A percentile compares a stretch with the other conserved stretches of the same genome.
These are phyloP conservation scores for Ormosia semicastrata DNA, from an alignment of 306 rosid species.

Conservation along the genomic window DNA sequence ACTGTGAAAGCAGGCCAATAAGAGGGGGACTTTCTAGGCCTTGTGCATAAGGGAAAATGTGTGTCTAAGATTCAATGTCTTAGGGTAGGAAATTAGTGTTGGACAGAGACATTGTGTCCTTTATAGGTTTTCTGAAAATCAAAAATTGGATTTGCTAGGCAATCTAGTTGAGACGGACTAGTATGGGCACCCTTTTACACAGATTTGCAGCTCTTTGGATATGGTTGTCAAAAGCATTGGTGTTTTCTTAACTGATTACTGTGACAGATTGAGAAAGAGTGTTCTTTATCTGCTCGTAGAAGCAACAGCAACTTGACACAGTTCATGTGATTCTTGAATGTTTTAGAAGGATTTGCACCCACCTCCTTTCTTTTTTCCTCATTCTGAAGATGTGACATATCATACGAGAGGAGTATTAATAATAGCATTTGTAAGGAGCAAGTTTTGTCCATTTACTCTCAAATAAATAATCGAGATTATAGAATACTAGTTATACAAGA, in stretches of 20 bases:
- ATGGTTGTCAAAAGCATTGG: neutral
- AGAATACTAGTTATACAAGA: neutral
- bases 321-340: constrained; percentile 5
- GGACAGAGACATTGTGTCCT: constrained; percentile 18
- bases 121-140: neutral
- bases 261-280: neutral
- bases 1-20: constrained; percentile 27
- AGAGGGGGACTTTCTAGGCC: constrained; percentile 36
- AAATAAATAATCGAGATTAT: neutral
- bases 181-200: neutral
- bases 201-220: constrained; percentile 9
- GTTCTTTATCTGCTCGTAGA: neutral
- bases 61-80: constrained; percentile 31
- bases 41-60: neutral
- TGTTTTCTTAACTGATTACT: neutral
- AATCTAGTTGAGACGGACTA: constrained; percentile 28
- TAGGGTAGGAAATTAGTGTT: neutral
- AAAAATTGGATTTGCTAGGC: neutral
- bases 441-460: neutral
- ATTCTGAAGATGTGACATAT: constrained; percentile 17
- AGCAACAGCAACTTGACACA: constrained; percentile 2
- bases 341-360: neutral
- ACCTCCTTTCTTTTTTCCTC: neutral
- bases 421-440: neutral
- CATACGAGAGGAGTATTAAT: neutral